phyloP scores from a whole-genome alignment of 805 yeast genomes.

The Wickerhamiella domercqiae region DNA sequence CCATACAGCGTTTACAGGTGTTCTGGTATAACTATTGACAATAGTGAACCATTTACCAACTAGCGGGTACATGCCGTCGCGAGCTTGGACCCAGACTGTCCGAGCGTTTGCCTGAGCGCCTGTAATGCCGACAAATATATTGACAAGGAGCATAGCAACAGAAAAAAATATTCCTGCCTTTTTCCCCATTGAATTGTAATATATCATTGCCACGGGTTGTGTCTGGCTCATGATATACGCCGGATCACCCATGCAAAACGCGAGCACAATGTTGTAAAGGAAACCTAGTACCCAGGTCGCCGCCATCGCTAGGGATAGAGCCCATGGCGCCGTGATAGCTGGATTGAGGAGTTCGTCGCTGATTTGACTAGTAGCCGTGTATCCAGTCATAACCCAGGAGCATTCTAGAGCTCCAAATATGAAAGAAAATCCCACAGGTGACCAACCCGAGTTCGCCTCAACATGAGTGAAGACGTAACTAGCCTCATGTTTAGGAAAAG shows the following conservation, averaged over 20 bases:
- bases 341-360: constrained; percentile 54
- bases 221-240: constrained; percentile 11
- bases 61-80: constrained; percentile 58
- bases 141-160: constrained; percentile 43
- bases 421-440: constrained; percentile 39
- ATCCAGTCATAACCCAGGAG: constrained; percentile 49
- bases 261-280: constrained; percentile 21
- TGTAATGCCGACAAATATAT: constrained; percentile 51
- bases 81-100: constrained; percentile 61
- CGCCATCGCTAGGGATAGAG: constrained; percentile 35
- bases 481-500: constrained; percentile 33
- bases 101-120: constrained; percentile 50
- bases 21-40: constrained; percentile 37
- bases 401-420: constrained; percentile 33
- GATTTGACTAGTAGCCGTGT: constrained; percentile 59
- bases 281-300: constrained; percentile 22
- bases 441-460: constrained; percentile 37
- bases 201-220: constrained; percentile 51
- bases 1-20: constrained; percentile 51
- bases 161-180: constrained; percentile 50
- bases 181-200: constrained; percentile 47
- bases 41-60: constrained; percentile 23
- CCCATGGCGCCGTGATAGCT: constrained; percentile 39
- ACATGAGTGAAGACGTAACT: constrained; percentile 34
- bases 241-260: constrained; percentile 22